Evolutionary conservation across 106 monocot species (phyloP).

Genomic region (Allium fistulosum): DNA sequence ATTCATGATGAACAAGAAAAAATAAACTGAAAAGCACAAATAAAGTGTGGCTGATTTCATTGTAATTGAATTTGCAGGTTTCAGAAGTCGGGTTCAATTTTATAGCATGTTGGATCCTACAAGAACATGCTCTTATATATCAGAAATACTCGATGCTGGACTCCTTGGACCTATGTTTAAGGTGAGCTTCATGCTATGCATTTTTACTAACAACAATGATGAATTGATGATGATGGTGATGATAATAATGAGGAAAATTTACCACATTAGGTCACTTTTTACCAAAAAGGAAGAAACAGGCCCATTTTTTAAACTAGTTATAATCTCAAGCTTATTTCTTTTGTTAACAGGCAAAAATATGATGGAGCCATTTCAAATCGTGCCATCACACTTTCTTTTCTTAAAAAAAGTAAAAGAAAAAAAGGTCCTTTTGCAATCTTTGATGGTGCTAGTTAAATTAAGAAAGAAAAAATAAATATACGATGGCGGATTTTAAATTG

Average conservation of each 20-base stretch:
- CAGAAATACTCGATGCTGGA: constrained; percentile 83
- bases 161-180: constrained; percentile 80
- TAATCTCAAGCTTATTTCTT: too few relatives aligned
- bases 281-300: too few relatives aligned
- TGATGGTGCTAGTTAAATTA: too few relatives aligned
- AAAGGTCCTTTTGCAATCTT: too few relatives aligned
- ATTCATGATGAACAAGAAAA: background rate
- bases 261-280: background rate
- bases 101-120: constrained; percentile 55
- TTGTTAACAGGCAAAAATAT: too few relatives aligned
- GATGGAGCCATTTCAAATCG: too few relatives aligned
- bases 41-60: background rate
- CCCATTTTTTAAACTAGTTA: too few relatives aligned
- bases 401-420: too few relatives aligned
- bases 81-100: constrained; percentile 64
- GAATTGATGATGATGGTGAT: background rate
- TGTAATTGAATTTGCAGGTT: constrained; percentile 45
- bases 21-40: background rate
- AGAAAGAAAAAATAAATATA: too few relatives aligned
- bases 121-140: constrained; percentile 60
- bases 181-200: constrained; percentile 19
- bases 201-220: background rate
- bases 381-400: too few relatives aligned
- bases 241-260: background rate
- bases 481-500: too few relatives aligned